These are phyloP conservation scores for Phytophthora litchii DNA, from an alignment of 352 stramenopile genomes.

Conservation along the genomic window DNA sequence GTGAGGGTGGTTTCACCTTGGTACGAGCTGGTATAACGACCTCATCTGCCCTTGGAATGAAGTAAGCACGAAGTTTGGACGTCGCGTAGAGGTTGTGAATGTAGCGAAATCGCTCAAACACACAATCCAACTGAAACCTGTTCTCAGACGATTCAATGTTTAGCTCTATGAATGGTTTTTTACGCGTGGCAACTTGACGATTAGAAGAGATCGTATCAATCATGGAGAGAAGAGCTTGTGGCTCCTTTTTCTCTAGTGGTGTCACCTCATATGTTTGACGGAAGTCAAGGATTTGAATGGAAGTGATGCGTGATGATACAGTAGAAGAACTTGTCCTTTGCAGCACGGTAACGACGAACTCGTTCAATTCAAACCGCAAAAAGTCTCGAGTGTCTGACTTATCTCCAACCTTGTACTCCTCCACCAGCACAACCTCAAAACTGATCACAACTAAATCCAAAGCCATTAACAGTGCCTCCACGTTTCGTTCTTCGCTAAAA, in stretches of 20 bases:
- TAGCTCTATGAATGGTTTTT: slow-evolving; percentile 52
- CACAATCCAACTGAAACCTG: slow-evolving; percentile 62
- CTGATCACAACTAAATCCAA: slow-evolving; percentile 71
- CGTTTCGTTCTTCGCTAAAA: slow-evolving; percentile 48
- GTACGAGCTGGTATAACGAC: not conserved
- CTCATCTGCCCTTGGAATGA: slow-evolving; percentile 33
- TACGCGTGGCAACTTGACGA: slow-evolving; percentile 8
- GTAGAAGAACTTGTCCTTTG: slow-evolving; percentile 56
- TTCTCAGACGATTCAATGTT: slow-evolving; percentile 62
- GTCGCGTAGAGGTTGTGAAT: slow-evolving; percentile 74
- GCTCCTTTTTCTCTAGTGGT: slow-evolving; percentile 28
- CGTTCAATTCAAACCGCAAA: slow-evolving; percentile 69
- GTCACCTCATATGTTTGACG: slow-evolving; percentile 40
- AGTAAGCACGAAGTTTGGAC: slow-evolving; percentile 71
- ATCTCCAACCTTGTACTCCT: slow-evolving; percentile 33
- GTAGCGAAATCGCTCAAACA: slow-evolving; percentile 67
- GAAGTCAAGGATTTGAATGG: slow-evolving; percentile 74
- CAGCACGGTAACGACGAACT: slow-evolving; percentile 70
- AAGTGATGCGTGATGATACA: slow-evolving; percentile 62
- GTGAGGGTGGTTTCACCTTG: slow-evolving; percentile 6
- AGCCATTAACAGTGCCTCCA: slow-evolving; percentile 68
- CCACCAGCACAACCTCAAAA: slow-evolving; percentile 47
- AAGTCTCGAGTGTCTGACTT: slow-evolving; percentile 57
- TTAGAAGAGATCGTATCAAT: slow-evolving; percentile 14
- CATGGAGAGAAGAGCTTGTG: slow-evolving; percentile 36